phyloP scores from a whole-genome alignment of 768 basidiomycete species.

The Mycena albidolilacea region DNA sequence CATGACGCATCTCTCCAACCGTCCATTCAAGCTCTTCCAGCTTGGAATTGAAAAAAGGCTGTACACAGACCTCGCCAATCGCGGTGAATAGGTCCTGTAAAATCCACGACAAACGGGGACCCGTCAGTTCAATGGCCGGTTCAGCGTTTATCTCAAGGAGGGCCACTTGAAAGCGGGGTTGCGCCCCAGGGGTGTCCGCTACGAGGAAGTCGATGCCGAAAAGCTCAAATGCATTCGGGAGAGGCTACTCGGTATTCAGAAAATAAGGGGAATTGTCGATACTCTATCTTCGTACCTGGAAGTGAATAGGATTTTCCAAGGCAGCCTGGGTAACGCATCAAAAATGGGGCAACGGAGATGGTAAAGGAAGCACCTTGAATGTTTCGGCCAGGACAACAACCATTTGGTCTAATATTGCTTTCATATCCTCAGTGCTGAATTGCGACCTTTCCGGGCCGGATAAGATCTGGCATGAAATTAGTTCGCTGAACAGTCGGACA shows the following conservation, averaged over 20 bases:
- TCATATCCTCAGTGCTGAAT: slow-evolving; percentile 53
- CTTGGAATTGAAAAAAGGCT: slow-evolving; percentile 69
- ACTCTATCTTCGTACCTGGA: slow-evolving; percentile 70
- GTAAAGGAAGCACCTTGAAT: slow-evolving; percentile 61
- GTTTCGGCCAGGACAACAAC: slow-evolving; percentile 80
- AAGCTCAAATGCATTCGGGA: slow-evolving; percentile 95
- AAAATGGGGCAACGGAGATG: background rate
- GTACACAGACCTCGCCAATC: slow-evolving; percentile 77
- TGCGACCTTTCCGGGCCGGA: slow-evolving; percentile 41
- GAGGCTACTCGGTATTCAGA: slow-evolving; percentile 61
- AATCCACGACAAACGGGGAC: slow-evolving; percentile 84
- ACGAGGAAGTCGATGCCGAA: slow-evolving; percentile 94
- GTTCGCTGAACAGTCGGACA: slow-evolving; percentile 86
- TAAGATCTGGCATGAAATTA: slow-evolving; percentile 75
- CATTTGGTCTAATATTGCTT: slow-evolving; percentile 73
- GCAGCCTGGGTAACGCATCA: slow-evolving; percentile 64
- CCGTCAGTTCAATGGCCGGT: slow-evolving; percentile 96
- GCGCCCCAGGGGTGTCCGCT: slow-evolving; percentile 35
- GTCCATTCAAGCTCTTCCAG: slow-evolving; percentile 53
- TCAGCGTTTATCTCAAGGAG: slow-evolving; percentile 95
- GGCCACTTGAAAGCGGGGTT: slow-evolving; percentile 68
- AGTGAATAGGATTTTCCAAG: slow-evolving; percentile 84
- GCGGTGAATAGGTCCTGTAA: slow-evolving; percentile 85
- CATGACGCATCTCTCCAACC: slow-evolving; percentile 65
- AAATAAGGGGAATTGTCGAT: background rate